phyloP scores from a whole-genome alignment of 345 rosid species.

The Boechera retrofracta region DNA sequence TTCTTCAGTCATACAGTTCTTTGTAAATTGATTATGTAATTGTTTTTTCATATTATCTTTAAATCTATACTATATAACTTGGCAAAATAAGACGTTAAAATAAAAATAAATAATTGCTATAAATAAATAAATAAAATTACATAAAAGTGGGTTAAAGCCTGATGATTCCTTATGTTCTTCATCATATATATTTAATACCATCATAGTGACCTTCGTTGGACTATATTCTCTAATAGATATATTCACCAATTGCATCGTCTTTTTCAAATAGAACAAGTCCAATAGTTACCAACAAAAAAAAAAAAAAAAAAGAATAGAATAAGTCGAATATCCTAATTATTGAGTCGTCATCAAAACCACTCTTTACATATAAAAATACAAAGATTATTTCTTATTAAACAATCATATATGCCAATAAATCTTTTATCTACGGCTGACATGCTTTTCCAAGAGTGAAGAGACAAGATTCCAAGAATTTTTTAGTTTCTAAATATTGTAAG shows the following conservation, averaged over 20 bases:
- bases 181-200: not conserved
- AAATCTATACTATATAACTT: too few species aligned
- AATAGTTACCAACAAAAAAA: not conserved
- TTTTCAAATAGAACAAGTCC: not conserved
- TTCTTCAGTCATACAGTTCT: too few species aligned
- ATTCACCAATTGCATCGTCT: not conserved
- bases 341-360: not conserved
- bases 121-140: not conserved
- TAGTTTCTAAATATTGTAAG: not conserved
- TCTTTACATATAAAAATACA: not conserved
- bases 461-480: constrained; percentile 12
- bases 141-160: too few species aligned
- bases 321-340: constrained; percentile 7
- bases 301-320: not conserved
- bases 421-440: not conserved
- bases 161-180: not conserved
- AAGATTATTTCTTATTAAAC: not conserved
- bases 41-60: not conserved
- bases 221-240: not conserved
- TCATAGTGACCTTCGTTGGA: not conserved
- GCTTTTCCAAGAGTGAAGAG: constrained; percentile 10
- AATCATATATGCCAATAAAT: not conserved
- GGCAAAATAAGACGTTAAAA: not conserved
- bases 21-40: too few species aligned
- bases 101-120: not conserved